Percentiles rank a stretch among this genome's conserved stretches.
Conservation (phyloP, 1,284 basidiomycete genomes). For the Ustilago loliicola region DNA sequence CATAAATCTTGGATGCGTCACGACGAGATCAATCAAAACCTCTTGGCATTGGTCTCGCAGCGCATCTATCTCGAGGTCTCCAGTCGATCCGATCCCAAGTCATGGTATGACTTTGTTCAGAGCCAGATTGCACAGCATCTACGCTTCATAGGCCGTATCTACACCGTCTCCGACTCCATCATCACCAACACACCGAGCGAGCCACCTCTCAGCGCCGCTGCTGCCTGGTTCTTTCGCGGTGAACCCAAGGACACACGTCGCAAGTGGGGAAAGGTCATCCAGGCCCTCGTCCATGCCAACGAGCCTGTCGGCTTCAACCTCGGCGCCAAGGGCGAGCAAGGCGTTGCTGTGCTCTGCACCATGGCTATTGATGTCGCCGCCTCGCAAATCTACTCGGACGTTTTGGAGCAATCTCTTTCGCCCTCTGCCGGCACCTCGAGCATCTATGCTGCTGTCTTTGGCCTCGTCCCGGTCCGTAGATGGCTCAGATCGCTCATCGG, state of each 20-base stretch:
- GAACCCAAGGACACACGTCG: background rate
- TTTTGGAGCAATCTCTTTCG: background rate
- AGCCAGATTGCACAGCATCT: background rate
- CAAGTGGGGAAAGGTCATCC: background rate
- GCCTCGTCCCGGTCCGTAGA: background rate
- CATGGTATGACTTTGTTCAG: background rate
- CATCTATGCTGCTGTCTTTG: background rate
- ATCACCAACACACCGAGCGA: slow-evolving; percentile 2
- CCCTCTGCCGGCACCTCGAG: background rate
- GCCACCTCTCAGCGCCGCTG: slow-evolving; percentile 8
- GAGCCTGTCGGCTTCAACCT: background rate
- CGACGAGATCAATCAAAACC: background rate
- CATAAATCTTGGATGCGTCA: background rate
- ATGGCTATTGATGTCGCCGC: slow-evolving; percentile 4
- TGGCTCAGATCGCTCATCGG: slow-evolving; percentile 1
- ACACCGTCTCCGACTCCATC: background rate
- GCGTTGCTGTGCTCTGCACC: background rate
- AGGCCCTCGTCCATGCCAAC: background rate
- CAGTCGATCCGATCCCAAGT: background rate
- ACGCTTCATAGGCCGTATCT: background rate
- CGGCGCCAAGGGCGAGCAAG: background rate
- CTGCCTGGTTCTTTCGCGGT: slow-evolving; percentile 5
- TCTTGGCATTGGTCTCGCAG: background rate
- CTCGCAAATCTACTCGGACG: background rate
- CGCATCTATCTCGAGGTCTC: background rate